Base-by-base conservation (phyloP, 306 rosid genomes). In the Vachellia pachyceras region DNA sequence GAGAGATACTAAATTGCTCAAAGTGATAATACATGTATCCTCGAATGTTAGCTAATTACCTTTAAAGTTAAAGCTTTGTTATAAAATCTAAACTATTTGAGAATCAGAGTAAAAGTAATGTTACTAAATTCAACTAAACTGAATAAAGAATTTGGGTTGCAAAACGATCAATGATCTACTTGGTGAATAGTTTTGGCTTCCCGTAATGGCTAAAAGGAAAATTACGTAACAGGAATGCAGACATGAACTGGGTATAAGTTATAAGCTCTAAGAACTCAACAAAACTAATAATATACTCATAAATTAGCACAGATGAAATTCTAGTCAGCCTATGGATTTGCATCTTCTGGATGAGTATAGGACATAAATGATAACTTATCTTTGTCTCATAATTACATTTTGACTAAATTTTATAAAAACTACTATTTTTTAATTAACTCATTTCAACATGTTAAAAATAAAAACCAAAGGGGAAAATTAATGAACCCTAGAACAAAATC, bases 171-270 rank as follows among this genome's bases (percentile, higher is more conserved):
- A 41, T 58, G 64, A 58, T 23, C 68, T 8, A 69, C 29, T 77
- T 25, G 61, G 72, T 69, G 46, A 41, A 61, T 42, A 77, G 47
- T 66, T 40, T 13, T 13, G 57, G 58, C 40, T 47, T 36, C 67
- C 25, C 3, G 37, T 18, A 73, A 60, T 41, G 61, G 49, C 49
- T 80, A 22, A 40, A 65, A 64, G 44, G 54, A 49, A 60, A 22
- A 12, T 60, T 25, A 25, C 0, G 3, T 22, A 14, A 22, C n/a
- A 10, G 39, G 67, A 60, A 8, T 10, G 18, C 15, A 29, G 39
- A 73, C 40, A 41, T 65, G 75, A 74, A 44, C 54, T 42, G 55
- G 74, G 39, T n/a, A 69, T 12, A 69, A 50, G 57, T 17, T 12
- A 12, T 49, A 17, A 69, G 37, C 73, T 69, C 10, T 10, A 18